Base-by-base conservation (phyloP, 768 basidiomycete species). In the Pulveroboletus sp. region DNA sequence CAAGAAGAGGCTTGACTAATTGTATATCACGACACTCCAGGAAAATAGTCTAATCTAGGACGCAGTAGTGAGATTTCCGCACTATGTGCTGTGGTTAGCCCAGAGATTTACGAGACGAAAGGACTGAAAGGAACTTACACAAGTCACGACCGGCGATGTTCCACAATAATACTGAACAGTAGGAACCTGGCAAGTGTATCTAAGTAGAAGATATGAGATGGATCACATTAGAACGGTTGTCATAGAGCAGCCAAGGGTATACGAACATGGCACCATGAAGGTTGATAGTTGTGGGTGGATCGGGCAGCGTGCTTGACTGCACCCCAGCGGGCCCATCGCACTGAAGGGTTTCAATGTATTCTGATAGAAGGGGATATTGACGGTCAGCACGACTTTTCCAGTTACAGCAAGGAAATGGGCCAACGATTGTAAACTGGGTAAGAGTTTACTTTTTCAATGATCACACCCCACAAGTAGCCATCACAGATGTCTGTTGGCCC, bases 321-420 rank as follows among this genome's bases (percentile, higher is more conserved):
- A 55, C 58, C 54, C 54, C 51, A 24, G 53, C 60, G 5, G 49
- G 49, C 5, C 57, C 54, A 4, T n/a, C n/a, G n/a, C 61, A 61
- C 2, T 16, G 13, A 4, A 44, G 43, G 1, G 29, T 47, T 6
- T n/a, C 16, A 11, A 57, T 47, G 20, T 52, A 57, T 43, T 55
- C 59, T 62, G 24, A 33, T 14, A 31, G 9, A 31, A n/a, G 12
- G 16, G 11, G 12, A 11, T 8, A 37, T 37, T 6, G 16, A 27
- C 29, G 2, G 24, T 48, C 32, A 55, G 32, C 13, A 17, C 10
- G 11, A 35, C 13, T 17, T 5, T 4, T 6, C 17, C 14, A 5
- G 31, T 3, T 20, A 29, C 12, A 32, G 13, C 6, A 13, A 42
- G 25, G 21, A 43, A 35, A 31, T 17, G 32, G 3, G 33, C 51